Base-by-base conservation (phyloP, 1,139 yeast species). In the Zhuliangozyma parablackwelliae region DNA sequence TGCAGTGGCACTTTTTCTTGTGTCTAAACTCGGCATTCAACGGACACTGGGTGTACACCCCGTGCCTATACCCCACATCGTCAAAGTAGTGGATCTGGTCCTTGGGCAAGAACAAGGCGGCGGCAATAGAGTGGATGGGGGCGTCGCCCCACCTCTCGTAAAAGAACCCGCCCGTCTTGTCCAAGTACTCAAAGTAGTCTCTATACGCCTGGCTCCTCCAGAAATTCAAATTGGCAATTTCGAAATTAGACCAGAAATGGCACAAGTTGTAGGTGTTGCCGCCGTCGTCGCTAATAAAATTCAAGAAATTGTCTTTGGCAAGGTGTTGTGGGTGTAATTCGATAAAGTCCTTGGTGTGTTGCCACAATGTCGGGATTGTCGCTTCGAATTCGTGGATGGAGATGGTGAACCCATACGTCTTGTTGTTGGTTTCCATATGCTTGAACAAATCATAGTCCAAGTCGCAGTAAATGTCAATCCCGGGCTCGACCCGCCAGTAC, bases 121-220 rank as follows among this genome's bases (percentile, higher is more conserved):
- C 94, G 2, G 92, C 90, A 12, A 88, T 76, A 3, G 95, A 81
- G 61, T 88, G 96, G 21, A 88, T 78, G 6, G 96, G 96, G 0
- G 96, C 96, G 60, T 89, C 96, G 26, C 96, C 96, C 97, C 97
- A 89, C 56, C 96, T 72, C 59, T 89, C 96, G 59, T 89, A 89
- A 64, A 85, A 89, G 65, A 89, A 89, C 3, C 95, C 95, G 29
- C 96, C 96, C 1, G 82, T 71, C 42, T 68, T 54, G 57, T 89
- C 97, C 49, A 89, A 69, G 48, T 72, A 62, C 13, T 85, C 78
- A 51, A 89, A 89, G 60, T 80, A 89, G 31, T 71, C 72, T 11
- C 69, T 59, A 59, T 89, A 89, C 2, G 81, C 80, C 31, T 75
- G 69, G 9, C 78, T 63, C 50, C 95, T 65, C 82, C 87, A 87